These are phyloP conservation scores for Phyllosticta citribraziliensis DNA, from an alignment of 2,329 filamentous ascomycete genomes.

Conservation along the genomic window DNA sequence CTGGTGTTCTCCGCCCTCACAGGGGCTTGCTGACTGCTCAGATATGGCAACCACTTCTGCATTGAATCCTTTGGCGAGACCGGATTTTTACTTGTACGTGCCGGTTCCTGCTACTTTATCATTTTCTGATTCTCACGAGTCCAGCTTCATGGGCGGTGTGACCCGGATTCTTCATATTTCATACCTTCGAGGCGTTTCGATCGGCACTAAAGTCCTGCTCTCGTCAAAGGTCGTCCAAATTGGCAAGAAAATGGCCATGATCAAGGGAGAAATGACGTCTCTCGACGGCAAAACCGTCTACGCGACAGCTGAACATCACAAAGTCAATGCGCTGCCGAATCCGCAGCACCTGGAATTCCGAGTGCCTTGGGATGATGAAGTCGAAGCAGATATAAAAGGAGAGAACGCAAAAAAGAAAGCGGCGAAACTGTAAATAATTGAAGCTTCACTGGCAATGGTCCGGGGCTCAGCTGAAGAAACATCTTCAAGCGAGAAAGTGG, in stretches of 20 bases:
- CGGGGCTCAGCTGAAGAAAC: too few species aligned
- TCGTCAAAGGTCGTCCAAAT: constrained; percentile 35
- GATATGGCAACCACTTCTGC: constrained; percentile 39
- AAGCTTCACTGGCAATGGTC: background rate
- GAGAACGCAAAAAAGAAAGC: background rate
- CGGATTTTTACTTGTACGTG: constrained; percentile 40
- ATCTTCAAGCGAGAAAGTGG: too few species aligned
- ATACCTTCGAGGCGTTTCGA: constrained; percentile 41
- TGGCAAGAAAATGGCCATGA: constrained; percentile 44
- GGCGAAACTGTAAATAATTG: background rate
- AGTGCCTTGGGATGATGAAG: constrained; percentile 37
- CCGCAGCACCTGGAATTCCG: constrained; percentile 30
- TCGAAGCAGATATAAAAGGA: constrained; percentile 22
- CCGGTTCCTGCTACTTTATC: background rate
- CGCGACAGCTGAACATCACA: constrained; percentile 44
- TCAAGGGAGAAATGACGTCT: constrained; percentile 40
- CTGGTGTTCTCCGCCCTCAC: background rate
- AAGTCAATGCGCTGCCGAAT: constrained; percentile 36
- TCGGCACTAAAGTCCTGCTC: constrained; percentile 35
- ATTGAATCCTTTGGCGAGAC: constrained; percentile 38
- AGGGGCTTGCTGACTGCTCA: background rate
- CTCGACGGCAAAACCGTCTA: constrained; percentile 39
- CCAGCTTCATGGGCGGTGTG: constrained; percentile 40
- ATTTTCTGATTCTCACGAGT: background rate
- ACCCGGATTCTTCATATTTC: constrained; percentile 42